Evolutionary conservation across 106 monocot genomes (phyloP), one percentile per base, ranked within the genome.

Genomic region (Vanilla planifolia): DNA sequence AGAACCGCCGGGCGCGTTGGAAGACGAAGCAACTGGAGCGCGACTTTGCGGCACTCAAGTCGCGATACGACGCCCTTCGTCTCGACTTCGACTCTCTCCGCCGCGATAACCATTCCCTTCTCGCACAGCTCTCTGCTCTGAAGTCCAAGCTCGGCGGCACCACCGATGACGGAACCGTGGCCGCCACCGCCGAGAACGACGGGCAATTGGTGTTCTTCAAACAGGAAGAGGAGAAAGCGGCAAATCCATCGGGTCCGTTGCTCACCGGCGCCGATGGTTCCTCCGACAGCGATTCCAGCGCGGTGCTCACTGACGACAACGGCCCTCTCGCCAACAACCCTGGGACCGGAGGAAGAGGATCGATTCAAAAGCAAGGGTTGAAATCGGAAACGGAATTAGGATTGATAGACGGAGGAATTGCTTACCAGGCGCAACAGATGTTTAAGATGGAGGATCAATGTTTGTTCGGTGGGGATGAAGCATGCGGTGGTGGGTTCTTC

Each of bases 1-100:
- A 93, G 71, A 93, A 93, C 82, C 75, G 93, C 26, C 81, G 93
- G 6, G 93, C 88, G 4, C 69, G 93, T 29, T 93, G 93, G 89
- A 93, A 88, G 72, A 85, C 85, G 36, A 93, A 89, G 77, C 81
- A 82, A 60, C 76, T 93, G 8, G 93, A 93, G 79, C 79, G 79
- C n/a, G 88, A 89, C 68, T 93, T 74, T 64, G 64, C 52, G 17
- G 55, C 59, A 3, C 81, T 93, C 46, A 82, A 77, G 63, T 25
- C 71, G 20, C 66, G 62, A 43, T 79, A 75, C 67, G 84, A 89
- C 36, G 19, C 40, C 23, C 77, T 92, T 20, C 70, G 60, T 5
- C 19, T 33, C 33, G 75, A 80, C 41, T 72, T 70, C 60, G 86
- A 78, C 23, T 24, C 68, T 51, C 60, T 61, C 25, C 60, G 39